Evolutionary conservation across 495 filamentous ascomycete species (phyloP).

Genomic region (Hypomontagnella monticulosa): DNA sequence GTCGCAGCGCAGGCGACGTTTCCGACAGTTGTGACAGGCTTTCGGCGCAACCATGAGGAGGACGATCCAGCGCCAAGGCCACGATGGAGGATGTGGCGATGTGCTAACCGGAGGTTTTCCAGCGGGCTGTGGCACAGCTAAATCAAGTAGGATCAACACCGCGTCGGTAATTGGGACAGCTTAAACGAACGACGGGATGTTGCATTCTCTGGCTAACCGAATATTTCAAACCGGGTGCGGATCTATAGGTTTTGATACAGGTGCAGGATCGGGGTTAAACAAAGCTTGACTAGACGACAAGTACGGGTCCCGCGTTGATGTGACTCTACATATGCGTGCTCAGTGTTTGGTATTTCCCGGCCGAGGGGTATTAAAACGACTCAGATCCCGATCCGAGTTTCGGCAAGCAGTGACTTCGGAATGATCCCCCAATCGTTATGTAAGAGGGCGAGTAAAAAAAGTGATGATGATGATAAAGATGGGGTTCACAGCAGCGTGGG

Average conservation of each 20-base stretch:
- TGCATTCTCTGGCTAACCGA: slow-evolving; percentile 7
- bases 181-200: slow-evolving; percentile 1
- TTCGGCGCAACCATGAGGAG: slow-evolving; percentile 43
- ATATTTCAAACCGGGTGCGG: not conserved
- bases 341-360: not conserved
- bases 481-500: slow-evolving; percentile 19
- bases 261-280: not conserved
- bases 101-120: not conserved
- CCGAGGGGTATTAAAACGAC: not conserved
- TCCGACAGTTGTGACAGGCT: slow-evolving; percentile 62
- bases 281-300: slow-evolving; percentile 28
- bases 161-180: not conserved
- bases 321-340: not conserved
- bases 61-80: slow-evolving; percentile 4
- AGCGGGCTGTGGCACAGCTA: too few species aligned
- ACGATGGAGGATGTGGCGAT: not conserved
- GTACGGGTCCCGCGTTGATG: not conserved
- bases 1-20: slow-evolving; percentile 64
- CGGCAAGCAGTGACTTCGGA: not conserved
- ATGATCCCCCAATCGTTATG: not conserved
- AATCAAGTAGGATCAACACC: not conserved
- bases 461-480: slow-evolving; percentile 19
- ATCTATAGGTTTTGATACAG: slow-evolving; percentile 1
- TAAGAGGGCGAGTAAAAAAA: not conserved
- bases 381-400: not conserved